Evolutionary conservation across 2,329 filamentous ascomycete genomes (phyloP), one percentile per base, ranked within the genome.

Genomic region (Alternaria novae-zelandiae): DNA sequence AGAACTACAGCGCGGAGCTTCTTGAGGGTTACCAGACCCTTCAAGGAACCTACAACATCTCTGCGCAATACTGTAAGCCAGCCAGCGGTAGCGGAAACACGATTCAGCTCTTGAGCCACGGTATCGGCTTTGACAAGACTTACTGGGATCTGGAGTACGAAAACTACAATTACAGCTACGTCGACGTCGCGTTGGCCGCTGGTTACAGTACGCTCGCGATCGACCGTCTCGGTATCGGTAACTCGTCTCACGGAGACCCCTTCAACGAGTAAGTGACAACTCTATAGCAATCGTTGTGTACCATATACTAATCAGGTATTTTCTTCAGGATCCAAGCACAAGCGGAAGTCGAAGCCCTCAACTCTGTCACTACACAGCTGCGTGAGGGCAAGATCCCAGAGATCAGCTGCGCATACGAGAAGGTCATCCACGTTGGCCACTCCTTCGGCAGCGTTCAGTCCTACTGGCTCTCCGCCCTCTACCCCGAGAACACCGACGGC

Each of bases 61-160:
- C 83, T 5, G 85, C 87, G 0, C 87, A 86, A 10, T 89, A 89
- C 80, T 91, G 89, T 77, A 78, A 83, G 57, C 89, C 89, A 0
- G 82, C 85, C 62, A 56, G 53, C 15, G 75, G 67, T 10, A 70
- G 69, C 6, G 66, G 68, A 9, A 83, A 11, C 74, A 81, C 55
- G 47, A 72, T 71, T 64, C 85, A 87, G 67, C 63, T 88, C 20
- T 74, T 88, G 13, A 84, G 83, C 2, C 85, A 87, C 70, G 86
- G 86, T 26, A 83, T 87, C 68, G 85, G 84, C 10, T 87, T 87
- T 65, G 84, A 86, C 68, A 84, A 85, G 64, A 80, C 77, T 74
- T 91, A 90, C 80, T 91, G 88, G 88, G 87, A 91, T 72, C 75
- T 86, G 11, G 75, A 86, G 1, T 86, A 81, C 78, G 83, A 87